A percentile compares a stretch with the other conserved stretches of the same genome.
phyloP scores from a whole-genome alignment of 805 yeast genomes.

The Schwanniomyces pseudopolymorphus region DNA sequence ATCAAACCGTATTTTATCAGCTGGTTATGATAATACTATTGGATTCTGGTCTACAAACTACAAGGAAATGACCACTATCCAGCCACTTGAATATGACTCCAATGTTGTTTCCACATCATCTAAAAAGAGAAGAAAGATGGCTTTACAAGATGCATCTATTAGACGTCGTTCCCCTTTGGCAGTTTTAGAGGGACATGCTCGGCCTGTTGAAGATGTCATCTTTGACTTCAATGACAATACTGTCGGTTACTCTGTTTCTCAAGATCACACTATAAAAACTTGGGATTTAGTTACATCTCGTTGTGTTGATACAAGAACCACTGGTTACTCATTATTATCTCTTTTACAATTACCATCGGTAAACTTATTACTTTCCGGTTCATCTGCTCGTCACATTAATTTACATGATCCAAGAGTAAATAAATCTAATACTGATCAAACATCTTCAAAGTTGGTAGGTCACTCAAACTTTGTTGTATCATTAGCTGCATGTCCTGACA shows the following conservation, averaged over 20 bases:
- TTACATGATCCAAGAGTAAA: conserved; percentile 87
- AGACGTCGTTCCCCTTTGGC: conserved; percentile 82
- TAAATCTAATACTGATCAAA: conserved; percentile 58
- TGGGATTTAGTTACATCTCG: conserved; percentile 92
- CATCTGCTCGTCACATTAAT: conserved; percentile 95
- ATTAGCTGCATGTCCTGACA: conserved; percentile 70
- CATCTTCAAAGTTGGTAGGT: conserved; percentile 66
- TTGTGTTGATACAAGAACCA: conserved; percentile 82
- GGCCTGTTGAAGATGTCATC: conserved; percentile 82
- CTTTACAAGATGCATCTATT: conserved; percentile 70
- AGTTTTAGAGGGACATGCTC: conserved; percentile 74
- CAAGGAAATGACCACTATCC: conserved; percentile 73
- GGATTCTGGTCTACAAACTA: conserved; percentile 88
- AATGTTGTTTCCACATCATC: conserved; percentile 69
- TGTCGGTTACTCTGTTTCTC: conserved; percentile 91
- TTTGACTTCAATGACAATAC: conserved; percentile 73
- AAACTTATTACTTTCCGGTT: conserved; percentile 84
- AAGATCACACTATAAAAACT: conserved; percentile 91
- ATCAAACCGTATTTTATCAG: conserved; percentile 72
- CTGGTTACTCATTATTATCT: conserved; percentile 82
- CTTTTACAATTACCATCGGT: conserved; percentile 64
- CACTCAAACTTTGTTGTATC: conserved; percentile 89
- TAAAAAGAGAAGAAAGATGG: conserved; percentile 84
- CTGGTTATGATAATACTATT: conserved; percentile 74
- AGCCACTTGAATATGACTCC: conserved; percentile 42